Evolutionary conservation across 2,329 filamentous ascomycete genomes (phyloP).

Genomic region (Cytospora chrysosperma): DNA sequence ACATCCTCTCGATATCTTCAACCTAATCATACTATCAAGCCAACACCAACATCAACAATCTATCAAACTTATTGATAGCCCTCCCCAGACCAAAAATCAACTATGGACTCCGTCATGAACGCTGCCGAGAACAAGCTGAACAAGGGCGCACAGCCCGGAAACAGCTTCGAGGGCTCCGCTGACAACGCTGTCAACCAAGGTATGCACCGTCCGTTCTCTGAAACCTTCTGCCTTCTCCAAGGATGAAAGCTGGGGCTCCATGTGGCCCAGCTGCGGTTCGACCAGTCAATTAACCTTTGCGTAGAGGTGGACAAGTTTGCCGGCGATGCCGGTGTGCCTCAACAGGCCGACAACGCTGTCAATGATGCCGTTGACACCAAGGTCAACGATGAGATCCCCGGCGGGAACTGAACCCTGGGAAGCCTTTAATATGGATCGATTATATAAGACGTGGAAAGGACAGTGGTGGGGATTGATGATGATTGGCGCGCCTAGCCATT

Average conservation of each 20-base stretch:
- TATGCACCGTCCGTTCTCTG: not conserved
- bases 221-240: not conserved
- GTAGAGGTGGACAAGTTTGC: constrained; percentile 25
- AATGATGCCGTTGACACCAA: constrained; percentile 24
- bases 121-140: constrained; percentile 20
- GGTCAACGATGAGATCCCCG: constrained; percentile 27
- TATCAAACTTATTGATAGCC: too few relatives aligned
- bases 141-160: constrained; percentile 27
- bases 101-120: constrained; percentile 20
- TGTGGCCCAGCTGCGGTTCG: not conserved
- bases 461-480: too few relatives aligned
- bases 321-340: constrained; percentile 24
- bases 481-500: too few relatives aligned
- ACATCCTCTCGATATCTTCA: not conserved
- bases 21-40: not conserved
- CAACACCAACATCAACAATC: too few relatives aligned
- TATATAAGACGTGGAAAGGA: too few relatives aligned
- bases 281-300: not conserved
- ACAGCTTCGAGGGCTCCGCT: constrained; percentile 24
- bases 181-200: constrained; percentile 25
- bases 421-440: too few relatives aligned
- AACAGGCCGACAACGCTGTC: constrained; percentile 18
- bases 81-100: not conserved
- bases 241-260: not conserved
- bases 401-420: constrained; percentile 24